A percentile compares a stretch with the other conserved stretches of the same genome.
Evolutionary conservation across 1,284 basidiomycete genomes (phyloP).

Genomic region (Mycena sp.): DNA sequence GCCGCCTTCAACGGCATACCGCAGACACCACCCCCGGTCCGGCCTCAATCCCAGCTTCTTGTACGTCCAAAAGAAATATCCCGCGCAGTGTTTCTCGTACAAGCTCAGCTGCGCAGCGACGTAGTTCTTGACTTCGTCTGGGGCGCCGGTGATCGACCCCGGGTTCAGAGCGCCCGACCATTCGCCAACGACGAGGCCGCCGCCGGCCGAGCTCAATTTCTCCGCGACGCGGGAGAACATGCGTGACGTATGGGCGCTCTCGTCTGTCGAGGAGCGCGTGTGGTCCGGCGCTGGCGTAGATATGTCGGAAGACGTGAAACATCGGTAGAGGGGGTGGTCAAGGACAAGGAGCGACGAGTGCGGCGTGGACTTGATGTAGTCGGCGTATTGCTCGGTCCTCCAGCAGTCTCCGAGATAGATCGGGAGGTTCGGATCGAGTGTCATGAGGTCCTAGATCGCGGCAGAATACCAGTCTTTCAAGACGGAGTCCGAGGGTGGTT

Average conservation of each 20-base stretch:
- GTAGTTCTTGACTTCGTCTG: constrained; percentile 61
- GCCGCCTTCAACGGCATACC: constrained; percentile 72
- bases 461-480: constrained; percentile 74
- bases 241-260: constrained; percentile 49
- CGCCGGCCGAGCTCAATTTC: constrained; percentile 57
- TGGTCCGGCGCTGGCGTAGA: constrained; percentile 67
- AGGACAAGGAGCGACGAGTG: constrained; percentile 63
- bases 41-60: constrained; percentile 75
- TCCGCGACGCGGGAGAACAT: constrained; percentile 54
- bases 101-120: constrained; percentile 74
- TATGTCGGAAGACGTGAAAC: constrained; percentile 76
- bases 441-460: constrained; percentile 66
- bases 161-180: constrained; percentile 86
- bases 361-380: constrained; percentile 52
- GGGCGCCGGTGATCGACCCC: constrained; percentile 63
- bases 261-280: constrained; percentile 54
- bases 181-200: constrained; percentile 80
- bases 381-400: constrained; percentile 75
- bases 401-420: constrained; percentile 85
- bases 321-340: constrained; percentile 90
- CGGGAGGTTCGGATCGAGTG: constrained; percentile 63
- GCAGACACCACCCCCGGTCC: constrained; percentile 77
- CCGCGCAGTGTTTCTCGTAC: constrained; percentile 74
- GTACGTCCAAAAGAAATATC: constrained; percentile 92
- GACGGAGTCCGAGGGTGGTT: constrained; percentile 55